Base-by-base conservation (phyloP, 2,329 filamentous ascomycete species). In the Colletotrichum cordylinicola region DNA sequence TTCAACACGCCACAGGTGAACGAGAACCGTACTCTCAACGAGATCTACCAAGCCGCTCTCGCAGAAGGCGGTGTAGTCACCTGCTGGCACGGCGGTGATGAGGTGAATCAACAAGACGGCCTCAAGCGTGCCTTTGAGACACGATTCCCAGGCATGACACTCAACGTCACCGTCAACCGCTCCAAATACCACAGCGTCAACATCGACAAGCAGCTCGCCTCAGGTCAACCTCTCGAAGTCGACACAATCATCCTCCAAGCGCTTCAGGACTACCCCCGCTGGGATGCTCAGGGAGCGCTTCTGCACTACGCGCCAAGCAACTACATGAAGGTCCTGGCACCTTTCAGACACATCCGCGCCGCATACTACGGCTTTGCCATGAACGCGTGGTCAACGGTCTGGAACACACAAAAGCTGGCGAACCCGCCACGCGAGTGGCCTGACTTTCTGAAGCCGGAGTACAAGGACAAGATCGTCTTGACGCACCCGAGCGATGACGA, bases 401-500 rank as follows among this genome's bases (percentile, higher is more conserved):
- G 82, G 71, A 84, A 85, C 65, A 80, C 80, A 16, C 82, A 85
- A 48, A 84, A 82, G 76, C 79, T 86, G 1, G 72, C 67, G 0
- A 83, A 83, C 12, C 72, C 83, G 0, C 84, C 85, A 0, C 82
- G 80, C 9, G 83, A 85, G 9, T 91, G 83, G 67, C 77, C 81
- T 2, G 87, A 90, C 73, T 86, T 85, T 67, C 79, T 88, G 5
- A 83, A 85, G 13, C 88, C 89, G 0, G 85, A 88, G 73, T 90
- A 86, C 81, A 91, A 91, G 81, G 82, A 87, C 73, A 90, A 89
- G 79, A 81, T 91, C 8, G 87, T 87, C 4, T 79, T 91, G 12
- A 90, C 89, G 0, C 91, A 91, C 70, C 90, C 90, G 7, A 90
- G 91, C 75, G 90, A 91, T 55, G 90, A 91, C 56, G 90, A 91